Evolutionary conservation across 2,329 filamentous ascomycete genomes (phyloP), one percentile per base, ranked within the genome.

Genomic region (Drechslerella dactyloides): DNA sequence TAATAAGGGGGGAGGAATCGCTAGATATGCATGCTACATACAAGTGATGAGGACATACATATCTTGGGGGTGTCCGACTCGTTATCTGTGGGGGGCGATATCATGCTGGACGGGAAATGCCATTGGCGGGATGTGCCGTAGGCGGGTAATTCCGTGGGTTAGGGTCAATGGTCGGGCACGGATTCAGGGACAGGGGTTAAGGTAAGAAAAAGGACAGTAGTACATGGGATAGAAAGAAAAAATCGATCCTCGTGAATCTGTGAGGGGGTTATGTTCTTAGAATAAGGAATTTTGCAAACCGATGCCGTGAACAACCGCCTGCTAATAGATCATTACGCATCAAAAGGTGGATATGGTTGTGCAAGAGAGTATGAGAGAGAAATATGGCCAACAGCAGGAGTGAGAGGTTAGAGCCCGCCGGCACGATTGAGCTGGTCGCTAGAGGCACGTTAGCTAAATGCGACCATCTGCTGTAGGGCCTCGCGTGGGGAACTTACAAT

Each of bases 401-500:
- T 13, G 35, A 48, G 17, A 46, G 46, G 24, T 37, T 72, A 73
- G 23, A 73, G 19, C 19, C 69, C 61, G 21, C 61, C 61, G 21
- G 48, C 27, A 35, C 56, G 56, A 27, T 66, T 66, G 56, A 73
- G 69, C 56, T 73, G 61, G 19, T 73, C 56, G 23, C 69, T 70
- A 51, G 11, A 24, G n/a, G 35, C 21, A 15, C 53, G 46, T 69
- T 58, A 69, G 65, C 35, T 13, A n/a, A 6, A 21, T 10, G 8
- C 27, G 19, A 23, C 15, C 35, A 58, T 2, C 5, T 33, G 17
- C 19, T 23, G 30, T 37, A 37, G 2, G 17, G 13, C 48, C 23
- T 50, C 17, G 23, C 17, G n/a, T n/a, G n/a, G n/a, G n/a, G 54
- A 44, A 69, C 87, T 80, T 88, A 87, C 81, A 99, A 99, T 73